phyloP scores from a whole-genome alignment of 495 filamentous ascomycete genomes.

The Stereocaulon alpinum region DNA sequence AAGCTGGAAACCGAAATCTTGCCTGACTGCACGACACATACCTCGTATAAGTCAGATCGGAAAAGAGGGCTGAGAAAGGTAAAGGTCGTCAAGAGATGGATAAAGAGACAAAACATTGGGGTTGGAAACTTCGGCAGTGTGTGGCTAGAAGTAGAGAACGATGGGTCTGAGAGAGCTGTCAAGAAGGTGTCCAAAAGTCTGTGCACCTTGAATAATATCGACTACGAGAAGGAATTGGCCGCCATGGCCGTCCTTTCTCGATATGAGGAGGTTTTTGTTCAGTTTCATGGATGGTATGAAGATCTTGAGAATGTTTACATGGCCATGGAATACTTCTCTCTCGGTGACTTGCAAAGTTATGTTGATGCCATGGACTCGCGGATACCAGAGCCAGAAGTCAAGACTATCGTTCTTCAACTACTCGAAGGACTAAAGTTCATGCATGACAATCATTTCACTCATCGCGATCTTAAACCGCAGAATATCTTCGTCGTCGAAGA shows the following conservation, averaged over 20 bases:
- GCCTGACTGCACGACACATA: background rate
- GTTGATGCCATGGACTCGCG: background rate
- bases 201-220: background rate
- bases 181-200: background rate
- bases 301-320: background rate
- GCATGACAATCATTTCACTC: background rate
- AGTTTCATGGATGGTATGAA: background rate
- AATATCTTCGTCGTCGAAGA: constrained; percentile 27
- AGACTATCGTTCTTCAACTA: background rate
- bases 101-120: background rate
- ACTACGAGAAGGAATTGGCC: background rate
- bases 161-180: background rate
- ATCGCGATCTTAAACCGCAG: constrained; percentile 13
- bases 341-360: background rate
- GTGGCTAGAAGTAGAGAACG: background rate
- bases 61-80: too few species aligned
- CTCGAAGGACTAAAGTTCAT: background rate
- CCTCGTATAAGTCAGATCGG: background rate
- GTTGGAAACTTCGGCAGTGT: background rate
- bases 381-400: background rate
- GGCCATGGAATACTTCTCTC: background rate
- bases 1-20: background rate
- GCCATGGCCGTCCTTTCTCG: background rate
- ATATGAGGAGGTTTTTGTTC: background rate
- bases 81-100: background rate